phyloP scores from a whole-genome alignment of 345 rosid species.

The Gossypium bickii region DNA sequence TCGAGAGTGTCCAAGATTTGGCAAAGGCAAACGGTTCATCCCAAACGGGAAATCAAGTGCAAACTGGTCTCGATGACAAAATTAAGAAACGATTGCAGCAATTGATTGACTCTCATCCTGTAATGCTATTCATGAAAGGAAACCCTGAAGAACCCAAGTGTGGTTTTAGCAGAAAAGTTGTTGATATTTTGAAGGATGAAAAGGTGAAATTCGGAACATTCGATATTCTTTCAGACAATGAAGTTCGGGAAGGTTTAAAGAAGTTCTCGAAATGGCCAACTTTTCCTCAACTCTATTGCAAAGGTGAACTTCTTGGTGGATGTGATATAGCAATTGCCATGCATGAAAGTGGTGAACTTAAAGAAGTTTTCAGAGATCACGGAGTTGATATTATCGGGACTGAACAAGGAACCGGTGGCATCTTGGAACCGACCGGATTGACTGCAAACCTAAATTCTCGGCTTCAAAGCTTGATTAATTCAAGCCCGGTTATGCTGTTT shows the following conservation, averaged over 20 bases:
- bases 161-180: constrained; percentile 80
- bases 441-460: constrained; percentile 48
- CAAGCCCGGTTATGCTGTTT: constrained; percentile 73
- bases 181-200: constrained; percentile 68
- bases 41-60: constrained; percentile 31
- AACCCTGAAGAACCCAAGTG: constrained; percentile 78
- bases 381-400: constrained; percentile 38
- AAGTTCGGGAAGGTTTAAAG: constrained; percentile 92
- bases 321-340: constrained; percentile 79
- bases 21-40: constrained; percentile 52
- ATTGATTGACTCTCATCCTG: constrained; percentile 60
- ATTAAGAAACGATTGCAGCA: constrained; percentile 50
- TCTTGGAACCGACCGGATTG: constrained; percentile 52
- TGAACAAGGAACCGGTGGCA: constrained; percentile 39
- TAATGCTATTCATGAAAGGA: constrained; percentile 98
- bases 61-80: constrained; percentile 33
- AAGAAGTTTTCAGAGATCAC: constrained; percentile 65
- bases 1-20: constrained; percentile 69
- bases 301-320: constrained; percentile 96
- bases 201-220: constrained; percentile 76
- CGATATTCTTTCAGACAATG: constrained; percentile 66
- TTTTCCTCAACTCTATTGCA: constrained; percentile 91
- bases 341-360: constrained; percentile 87
- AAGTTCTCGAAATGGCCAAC: constrained; percentile 99
- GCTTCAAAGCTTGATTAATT: constrained; percentile 57